Evolutionary conservation across 1,284 basidiomycete genomes (phyloP).

Genomic region (Pseudozyma flocculosa): DNA sequence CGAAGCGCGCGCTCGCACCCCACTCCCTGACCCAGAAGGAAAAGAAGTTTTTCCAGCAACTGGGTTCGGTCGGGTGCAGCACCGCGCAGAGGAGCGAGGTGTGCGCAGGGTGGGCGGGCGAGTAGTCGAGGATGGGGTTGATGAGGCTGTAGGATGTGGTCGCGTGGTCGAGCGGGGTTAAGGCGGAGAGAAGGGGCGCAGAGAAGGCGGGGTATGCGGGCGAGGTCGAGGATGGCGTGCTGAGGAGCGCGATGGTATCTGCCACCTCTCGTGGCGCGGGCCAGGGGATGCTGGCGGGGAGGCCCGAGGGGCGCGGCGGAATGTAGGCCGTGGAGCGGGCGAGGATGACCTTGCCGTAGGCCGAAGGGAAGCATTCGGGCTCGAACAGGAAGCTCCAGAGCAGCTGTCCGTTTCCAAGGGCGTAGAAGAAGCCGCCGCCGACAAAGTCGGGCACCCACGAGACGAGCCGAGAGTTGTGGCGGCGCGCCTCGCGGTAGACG

Average conservation of each 20-base stretch:
- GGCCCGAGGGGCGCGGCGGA: slow-evolving; percentile 36
- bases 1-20: slow-evolving; percentile 41
- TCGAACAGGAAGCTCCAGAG: slow-evolving; percentile 49
- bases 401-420: slow-evolving; percentile 47
- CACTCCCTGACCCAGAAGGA: slow-evolving; percentile 40
- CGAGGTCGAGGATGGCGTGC: slow-evolving; percentile 26
- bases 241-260: slow-evolving; percentile 39
- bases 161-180: slow-evolving; percentile 38
- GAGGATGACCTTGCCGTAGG: slow-evolving; percentile 34
- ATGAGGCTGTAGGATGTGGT: slow-evolving; percentile 31
- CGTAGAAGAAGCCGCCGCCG: slow-evolving; percentile 41
- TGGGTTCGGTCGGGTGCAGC: slow-evolving; percentile 45
- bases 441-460: slow-evolving; percentile 45
- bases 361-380: slow-evolving; percentile 33
- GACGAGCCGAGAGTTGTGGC: slow-evolving; percentile 11
- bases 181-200: slow-evolving; percentile 44
- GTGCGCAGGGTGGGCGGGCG: slow-evolving; percentile 48
- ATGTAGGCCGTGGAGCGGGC: slow-evolving; percentile 44
- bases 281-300: slow-evolving; percentile 41
- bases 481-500: slow-evolving; percentile 21
- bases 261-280: slow-evolving; percentile 33
- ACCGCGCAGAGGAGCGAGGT: slow-evolving; percentile 41
- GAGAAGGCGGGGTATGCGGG: slow-evolving; percentile 45
- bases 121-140: slow-evolving; percentile 49
- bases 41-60: slow-evolving; percentile 34